phyloP scores from a whole-genome alignment of 108 stramenopile genomes.

The Cyclostephanos tholiformis region DNA sequence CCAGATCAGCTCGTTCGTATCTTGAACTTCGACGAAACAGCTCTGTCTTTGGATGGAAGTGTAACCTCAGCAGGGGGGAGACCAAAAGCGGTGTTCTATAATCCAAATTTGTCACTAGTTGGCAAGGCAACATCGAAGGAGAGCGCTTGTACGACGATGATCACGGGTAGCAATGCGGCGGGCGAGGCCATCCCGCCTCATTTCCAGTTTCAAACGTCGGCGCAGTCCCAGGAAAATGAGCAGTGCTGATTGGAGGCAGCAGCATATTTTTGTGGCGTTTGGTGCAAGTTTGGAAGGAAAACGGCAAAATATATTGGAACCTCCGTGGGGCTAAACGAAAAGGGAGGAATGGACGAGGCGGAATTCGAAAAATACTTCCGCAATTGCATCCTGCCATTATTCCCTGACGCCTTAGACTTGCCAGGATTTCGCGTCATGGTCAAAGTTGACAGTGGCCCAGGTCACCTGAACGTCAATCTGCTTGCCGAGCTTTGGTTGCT shows the following conservation, averaged over 20 bases:
- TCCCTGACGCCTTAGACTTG: conserved; percentile 27
- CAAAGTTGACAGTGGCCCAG: conserved; percentile 38
- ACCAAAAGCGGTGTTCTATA: conserved; percentile 17
- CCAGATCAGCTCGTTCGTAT: conserved; percentile 17
- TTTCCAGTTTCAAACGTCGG: conserved; percentile 15
- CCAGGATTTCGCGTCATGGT: conserved; percentile 19
- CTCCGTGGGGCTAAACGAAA: conserved; percentile 23
- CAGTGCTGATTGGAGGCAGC: neutral
- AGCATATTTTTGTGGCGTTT: conserved; percentile 8
- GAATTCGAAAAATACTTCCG: conserved; percentile 21
- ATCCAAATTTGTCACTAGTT: conserved; percentile 12
- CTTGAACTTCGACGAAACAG: conserved; percentile 19
- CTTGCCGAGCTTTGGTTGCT: conserved; percentile 10
- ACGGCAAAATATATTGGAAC: conserved; percentile 1
- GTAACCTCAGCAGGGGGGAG: conserved; percentile 14
- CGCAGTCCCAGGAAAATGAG: conserved; percentile 18
- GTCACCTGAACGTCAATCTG: conserved; percentile 14
- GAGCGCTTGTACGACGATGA: conserved; percentile 9
- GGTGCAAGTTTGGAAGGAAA: conserved; percentile 16
- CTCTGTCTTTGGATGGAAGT: conserved; percentile 31
- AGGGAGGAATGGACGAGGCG: conserved; percentile 29
- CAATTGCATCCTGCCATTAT: conserved; percentile 19
- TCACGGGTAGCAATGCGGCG: conserved; percentile 18
- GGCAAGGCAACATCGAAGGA: conserved; percentile 11
- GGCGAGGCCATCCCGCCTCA: conserved; percentile 12